phyloP scores from a whole-genome alignment of 345 rosid genomes.

The Eutrema yunnanense region DNA sequence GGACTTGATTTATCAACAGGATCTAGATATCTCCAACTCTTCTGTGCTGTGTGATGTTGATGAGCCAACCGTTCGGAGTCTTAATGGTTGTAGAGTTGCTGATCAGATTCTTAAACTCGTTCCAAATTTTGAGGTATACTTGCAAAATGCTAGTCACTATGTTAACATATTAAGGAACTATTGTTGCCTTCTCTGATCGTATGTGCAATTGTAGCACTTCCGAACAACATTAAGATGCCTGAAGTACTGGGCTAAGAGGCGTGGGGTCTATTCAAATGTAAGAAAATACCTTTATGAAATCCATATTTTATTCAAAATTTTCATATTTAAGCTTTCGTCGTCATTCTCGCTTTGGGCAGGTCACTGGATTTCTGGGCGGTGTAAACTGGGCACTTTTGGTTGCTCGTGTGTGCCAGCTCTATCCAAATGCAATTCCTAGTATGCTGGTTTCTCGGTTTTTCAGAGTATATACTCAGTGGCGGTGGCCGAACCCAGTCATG shows the following conservation, averaged over 20 bases:
- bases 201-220: slow-evolving; percentile 49
- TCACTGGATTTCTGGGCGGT: slow-evolving; percentile 76
- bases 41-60: slow-evolving; percentile 70
- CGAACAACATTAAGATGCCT: slow-evolving; percentile 56
- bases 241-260: slow-evolving; percentile 71
- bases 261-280: slow-evolving; percentile 75
- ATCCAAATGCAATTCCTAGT: slow-evolving; percentile 72
- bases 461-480: slow-evolving; percentile 66
- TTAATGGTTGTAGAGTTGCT: slow-evolving; percentile 97
- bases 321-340: background rate
- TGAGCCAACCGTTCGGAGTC: slow-evolving; percentile 92
- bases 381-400: slow-evolving; percentile 76
- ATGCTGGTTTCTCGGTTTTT: slow-evolving; percentile 68
- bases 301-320: background rate
- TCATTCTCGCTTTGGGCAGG: slow-evolving; percentile 29
- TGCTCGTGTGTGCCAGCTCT: slow-evolving; percentile 71
- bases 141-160: background rate
- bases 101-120: slow-evolving; percentile 91
- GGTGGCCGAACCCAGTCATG: slow-evolving; percentile 88
- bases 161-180: background rate
- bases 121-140: slow-evolving; percentile 77
- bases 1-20: slow-evolving; percentile 40
- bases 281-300: slow-evolving; percentile 18
- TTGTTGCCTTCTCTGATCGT: slow-evolving; percentile 5
- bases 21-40: slow-evolving; percentile 70